Evolutionary conservation across 2,329 filamentous ascomycete species (phyloP).

Genomic region (Epichloe sylvatica): DNA sequence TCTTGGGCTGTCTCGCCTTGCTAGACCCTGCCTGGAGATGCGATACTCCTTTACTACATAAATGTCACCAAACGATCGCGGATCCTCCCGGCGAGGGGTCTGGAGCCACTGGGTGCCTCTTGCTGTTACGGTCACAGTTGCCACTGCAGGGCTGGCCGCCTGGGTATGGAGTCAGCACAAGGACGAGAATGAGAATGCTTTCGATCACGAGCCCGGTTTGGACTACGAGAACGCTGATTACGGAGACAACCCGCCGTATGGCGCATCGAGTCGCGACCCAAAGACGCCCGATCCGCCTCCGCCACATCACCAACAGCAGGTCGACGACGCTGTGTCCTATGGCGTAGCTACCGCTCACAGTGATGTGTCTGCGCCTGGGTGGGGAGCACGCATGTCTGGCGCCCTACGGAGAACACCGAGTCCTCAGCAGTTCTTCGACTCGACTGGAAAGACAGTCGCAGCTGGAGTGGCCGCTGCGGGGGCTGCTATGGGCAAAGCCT

Average conservation of each 20-base stretch:
- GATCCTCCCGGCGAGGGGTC: slow-evolving; percentile 45
- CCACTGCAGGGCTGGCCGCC: slow-evolving; percentile 70
- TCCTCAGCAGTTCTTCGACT: slow-evolving; percentile 78
- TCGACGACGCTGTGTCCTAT: slow-evolving; percentile 26
- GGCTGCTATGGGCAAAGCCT: slow-evolving; percentile 65
- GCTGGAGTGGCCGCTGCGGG: slow-evolving; percentile 74
- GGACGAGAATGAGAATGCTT: slow-evolving; percentile 56
- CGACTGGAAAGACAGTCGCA: slow-evolving; percentile 65
- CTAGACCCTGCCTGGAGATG: slow-evolving; percentile 17
- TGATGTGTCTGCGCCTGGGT: slow-evolving; percentile 33
- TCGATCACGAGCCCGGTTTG: slow-evolving; percentile 36
- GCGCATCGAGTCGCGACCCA: slow-evolving; percentile 24
- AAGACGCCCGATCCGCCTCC: slow-evolving; percentile 21
- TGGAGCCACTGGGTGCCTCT: slow-evolving; percentile 84
- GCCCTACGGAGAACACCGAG: slow-evolving; percentile 71
- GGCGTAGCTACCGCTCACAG: slow-evolving; percentile 19
- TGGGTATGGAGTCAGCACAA: slow-evolving; percentile 90
- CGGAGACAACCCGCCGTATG: slow-evolving; percentile 38
- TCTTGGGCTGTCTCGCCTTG: slow-evolving; percentile 1
- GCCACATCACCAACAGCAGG: slow-evolving; percentile 9
- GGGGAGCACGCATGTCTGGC: slow-evolving; percentile 63
- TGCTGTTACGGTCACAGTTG: slow-evolving; percentile 72
- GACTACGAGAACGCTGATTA: slow-evolving; percentile 36
- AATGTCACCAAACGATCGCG: slow-evolving; percentile 45
- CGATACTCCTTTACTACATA: slow-evolving; percentile 20